Conservation (phyloP, 2,329 filamentous ascomycete genomes). For the Neopestalotiopsis sp. region DNA sequence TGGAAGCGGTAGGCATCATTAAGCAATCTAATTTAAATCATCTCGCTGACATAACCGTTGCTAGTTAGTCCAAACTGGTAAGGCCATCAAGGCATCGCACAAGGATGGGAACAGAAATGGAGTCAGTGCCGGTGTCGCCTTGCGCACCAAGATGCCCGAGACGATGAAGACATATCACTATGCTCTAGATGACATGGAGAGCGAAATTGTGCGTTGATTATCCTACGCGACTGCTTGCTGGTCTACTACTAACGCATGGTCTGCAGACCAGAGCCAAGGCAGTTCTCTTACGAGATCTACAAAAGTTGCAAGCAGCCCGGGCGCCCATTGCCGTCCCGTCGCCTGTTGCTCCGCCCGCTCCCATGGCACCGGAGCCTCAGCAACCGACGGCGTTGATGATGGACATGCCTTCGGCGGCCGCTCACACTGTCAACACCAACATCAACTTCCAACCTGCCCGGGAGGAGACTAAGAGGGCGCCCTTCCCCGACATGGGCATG, state of each 20-base stretch:
- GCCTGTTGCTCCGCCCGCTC: constrained; percentile 22
- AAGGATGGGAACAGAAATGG: constrained; percentile 50
- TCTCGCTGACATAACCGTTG: background rate
- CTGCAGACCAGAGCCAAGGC: constrained; percentile 58
- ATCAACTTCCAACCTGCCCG: constrained; percentile 39
- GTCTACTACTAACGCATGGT: background rate
- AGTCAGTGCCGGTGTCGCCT: constrained; percentile 36
- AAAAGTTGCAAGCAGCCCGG: constrained; percentile 41
- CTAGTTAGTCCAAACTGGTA: constrained; percentile 65
- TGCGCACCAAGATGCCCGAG: constrained; percentile 50
- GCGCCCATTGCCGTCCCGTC: constrained; percentile 27
- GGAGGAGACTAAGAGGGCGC: constrained; percentile 53
- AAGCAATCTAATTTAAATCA: background rate
- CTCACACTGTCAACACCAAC: constrained; percentile 34
- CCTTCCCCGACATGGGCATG: constrained; percentile 63
- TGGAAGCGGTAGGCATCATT: constrained; percentile 56
- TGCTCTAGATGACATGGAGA: constrained; percentile 62
- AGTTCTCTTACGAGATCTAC: constrained; percentile 60
- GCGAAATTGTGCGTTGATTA: constrained; percentile 55
- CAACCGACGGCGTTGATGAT: constrained; percentile 37
- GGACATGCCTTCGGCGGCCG: constrained; percentile 41
- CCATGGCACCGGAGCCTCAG: constrained; percentile 25
- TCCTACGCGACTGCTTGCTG: fast-evolving
- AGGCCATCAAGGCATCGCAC: constrained; percentile 55
- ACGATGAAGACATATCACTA: constrained; percentile 56